Evolutionary conservation across 495 filamentous ascomycete species (phyloP).

Genomic region (Tuber indicum): DNA sequence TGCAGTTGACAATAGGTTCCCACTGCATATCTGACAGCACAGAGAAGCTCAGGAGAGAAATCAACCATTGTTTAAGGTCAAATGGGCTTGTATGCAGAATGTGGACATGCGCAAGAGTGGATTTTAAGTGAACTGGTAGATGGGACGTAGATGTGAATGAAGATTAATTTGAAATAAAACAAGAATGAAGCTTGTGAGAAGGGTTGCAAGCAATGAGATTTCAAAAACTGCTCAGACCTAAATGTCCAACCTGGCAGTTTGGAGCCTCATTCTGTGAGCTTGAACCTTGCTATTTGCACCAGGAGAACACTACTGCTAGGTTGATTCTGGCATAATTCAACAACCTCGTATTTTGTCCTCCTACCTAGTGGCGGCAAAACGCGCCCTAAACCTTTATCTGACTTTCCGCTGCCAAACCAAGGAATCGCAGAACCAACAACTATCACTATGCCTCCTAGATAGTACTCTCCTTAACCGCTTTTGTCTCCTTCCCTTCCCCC

Average conservation of each 20-base stretch:
- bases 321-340: background rate
- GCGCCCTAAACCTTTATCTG: background rate
- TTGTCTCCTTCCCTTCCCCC: slow-evolving; percentile 41
- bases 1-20: background rate
- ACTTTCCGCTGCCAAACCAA: background rate
- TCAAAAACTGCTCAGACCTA: background rate
- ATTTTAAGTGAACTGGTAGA: no score
- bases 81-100: background rate
- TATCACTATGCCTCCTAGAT: background rate
- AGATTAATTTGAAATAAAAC: background rate
- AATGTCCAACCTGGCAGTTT: background rate
- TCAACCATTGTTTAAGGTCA: background rate
- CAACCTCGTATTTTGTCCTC: background rate
- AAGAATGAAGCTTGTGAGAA: no score
- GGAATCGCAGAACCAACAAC: background rate
- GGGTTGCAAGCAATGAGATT: background rate
- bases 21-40: background rate
- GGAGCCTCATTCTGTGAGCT: background rate
- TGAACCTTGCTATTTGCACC: background rate
- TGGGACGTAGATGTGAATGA: no score
- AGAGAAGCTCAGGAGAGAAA: background rate
- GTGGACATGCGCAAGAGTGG: background rate
- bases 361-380: no score
- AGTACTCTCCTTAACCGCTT: slow-evolving; percentile 18
- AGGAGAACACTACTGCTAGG: background rate